Base-by-base conservation (phyloP, 2,329 filamentous ascomycete species). In the Nemania serpens region DNA sequence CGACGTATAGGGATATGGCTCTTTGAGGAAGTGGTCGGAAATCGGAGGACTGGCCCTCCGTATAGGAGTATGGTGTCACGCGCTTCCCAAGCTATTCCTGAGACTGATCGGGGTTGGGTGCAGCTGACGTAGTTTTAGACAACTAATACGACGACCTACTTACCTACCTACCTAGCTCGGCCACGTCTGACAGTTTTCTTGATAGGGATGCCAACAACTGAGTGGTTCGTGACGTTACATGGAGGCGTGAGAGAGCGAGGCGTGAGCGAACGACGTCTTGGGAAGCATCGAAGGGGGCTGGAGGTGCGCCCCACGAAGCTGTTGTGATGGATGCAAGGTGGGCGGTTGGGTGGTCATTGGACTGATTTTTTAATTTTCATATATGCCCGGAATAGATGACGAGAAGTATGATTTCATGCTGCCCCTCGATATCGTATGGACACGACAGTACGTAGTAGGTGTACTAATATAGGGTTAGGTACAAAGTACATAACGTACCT, bases 181-280 rank as follows among this genome's bases (percentile, higher is more conserved):
- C 55, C 63, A 59, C 56, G 61, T 65, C 58, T 58, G 61, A 50
- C 46, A 42, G 39, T 9, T 34, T 41, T 34, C 34, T 49, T 51
- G 42, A 42, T 36, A 22, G 39, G 20, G 57, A 48, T 55, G 34
- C 20, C 42, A 46, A 48, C n/a, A 55, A 20, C 48, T 33, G 37
- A 36, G 54, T 46, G 39, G 41, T 58, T 63, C 52, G 68, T 68
- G 68, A 71, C 68, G 69, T 71, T 71, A 66, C 69, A 71, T 68
- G 64, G 61, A 47, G 53, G 54, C 49, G 36, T 61, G 41, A 49
- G 53, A 55, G 45, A 57, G 53, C 51, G 39, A 37, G n/a, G n/a
- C n/a, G 36, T 61, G 41, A 49, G 53, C 57, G 45, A 57, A 56
- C 51, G 39, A 37, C 41, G 59, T 51, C 17, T 37, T 48, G 12